These are phyloP conservation scores for Syncephalastrum contaminatum DNA, from an alignment of 371 early-diverging fungal species.

Conservation along the genomic window DNA sequence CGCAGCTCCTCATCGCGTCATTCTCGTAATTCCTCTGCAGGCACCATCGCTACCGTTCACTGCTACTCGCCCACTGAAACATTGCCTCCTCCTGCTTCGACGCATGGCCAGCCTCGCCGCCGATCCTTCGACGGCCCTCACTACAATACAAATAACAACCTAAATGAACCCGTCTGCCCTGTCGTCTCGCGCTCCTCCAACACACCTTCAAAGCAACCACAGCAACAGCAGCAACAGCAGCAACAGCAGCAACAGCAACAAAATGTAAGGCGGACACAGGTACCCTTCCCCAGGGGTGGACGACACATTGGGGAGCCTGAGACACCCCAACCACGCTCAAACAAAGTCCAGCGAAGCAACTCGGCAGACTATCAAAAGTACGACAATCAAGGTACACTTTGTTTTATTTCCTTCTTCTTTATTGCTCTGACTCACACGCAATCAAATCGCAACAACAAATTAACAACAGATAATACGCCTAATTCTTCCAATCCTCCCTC, in stretches of 20 bases:
- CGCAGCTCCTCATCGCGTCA: constrained; percentile 24
- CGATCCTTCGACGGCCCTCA: constrained; percentile 31
- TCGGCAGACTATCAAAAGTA: constrained; percentile 19
- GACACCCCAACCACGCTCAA: constrained; percentile 11
- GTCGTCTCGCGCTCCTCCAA: constrained; percentile 20
- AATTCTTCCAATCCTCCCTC: too few relatives aligned
- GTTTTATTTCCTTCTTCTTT: constrained; percentile 1
- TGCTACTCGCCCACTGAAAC: constrained; percentile 6
- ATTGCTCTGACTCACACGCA: neutral
- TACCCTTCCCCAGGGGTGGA: constrained; percentile 46
- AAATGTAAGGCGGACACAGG: constrained; percentile 14
- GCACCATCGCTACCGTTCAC: constrained; percentile 17
- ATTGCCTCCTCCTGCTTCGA: constrained; percentile 10
- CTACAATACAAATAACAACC: neutral
- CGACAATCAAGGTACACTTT: constrained; percentile 1
- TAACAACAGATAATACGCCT: neutral
- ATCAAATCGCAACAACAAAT: constrained; percentile 16
- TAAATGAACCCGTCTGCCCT: neutral
- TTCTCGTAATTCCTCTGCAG: constrained; percentile 31
- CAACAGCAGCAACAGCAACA: constrained; percentile 10
- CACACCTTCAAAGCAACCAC: constrained; percentile 11
- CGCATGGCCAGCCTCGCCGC: constrained; percentile 23
- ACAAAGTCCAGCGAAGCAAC: constrained; percentile 14
- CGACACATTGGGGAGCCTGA: constrained; percentile 28
- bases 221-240: constrained; percentile 1